Conservation (phyloP, 2,329 filamentous ascomycete species). For the Byssoonygena ceratinophila region DNA sequence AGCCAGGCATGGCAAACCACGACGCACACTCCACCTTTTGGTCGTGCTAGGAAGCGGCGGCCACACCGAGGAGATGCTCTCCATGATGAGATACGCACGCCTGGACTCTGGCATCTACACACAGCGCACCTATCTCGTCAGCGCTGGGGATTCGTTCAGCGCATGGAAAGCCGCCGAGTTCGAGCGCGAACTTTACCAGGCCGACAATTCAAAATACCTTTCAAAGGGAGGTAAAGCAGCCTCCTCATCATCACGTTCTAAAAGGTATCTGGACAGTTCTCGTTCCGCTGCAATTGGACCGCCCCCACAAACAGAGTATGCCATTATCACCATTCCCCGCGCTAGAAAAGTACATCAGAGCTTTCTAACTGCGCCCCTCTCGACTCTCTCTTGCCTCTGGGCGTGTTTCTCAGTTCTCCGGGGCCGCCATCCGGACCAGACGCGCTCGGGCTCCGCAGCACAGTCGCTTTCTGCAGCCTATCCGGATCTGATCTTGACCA, state of each 20-base stretch:
- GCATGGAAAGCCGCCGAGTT: constrained; percentile 54
- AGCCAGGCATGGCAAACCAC: not conserved
- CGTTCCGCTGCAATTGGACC: not conserved
- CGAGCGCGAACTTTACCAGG: constrained; percentile 35
- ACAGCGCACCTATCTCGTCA: constrained; percentile 72
- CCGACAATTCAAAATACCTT: not conserved
- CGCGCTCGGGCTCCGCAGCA: constrained; percentile 16
- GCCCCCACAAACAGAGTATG: constrained; percentile 39
- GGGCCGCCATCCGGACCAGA: constrained; percentile 29
- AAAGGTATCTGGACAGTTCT: constrained; percentile 5
- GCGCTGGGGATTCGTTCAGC: constrained; percentile 64
- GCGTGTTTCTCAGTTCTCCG: constrained; percentile 50
- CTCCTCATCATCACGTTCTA: constrained; percentile 25
- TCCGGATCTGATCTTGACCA: constrained; percentile 70
- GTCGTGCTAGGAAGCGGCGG: constrained; percentile 86
- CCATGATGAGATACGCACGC: constrained; percentile 58
- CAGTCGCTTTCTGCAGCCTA: constrained; percentile 30
- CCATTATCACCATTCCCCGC: constrained; percentile 59
- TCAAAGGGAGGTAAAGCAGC: constrained; percentile 22
- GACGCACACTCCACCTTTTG: constrained; percentile 46
- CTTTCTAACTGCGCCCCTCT: constrained; percentile 60
- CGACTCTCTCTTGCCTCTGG: constrained; percentile 54
- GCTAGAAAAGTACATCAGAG: constrained; percentile 76
- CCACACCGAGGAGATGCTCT: constrained; percentile 89
- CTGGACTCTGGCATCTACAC: constrained; percentile 39